Evolutionary conservation across 2,329 filamentous ascomycete genomes (phyloP), one percentile per base, ranked within the genome.

Genomic region (Nothophoma quercina): DNA sequence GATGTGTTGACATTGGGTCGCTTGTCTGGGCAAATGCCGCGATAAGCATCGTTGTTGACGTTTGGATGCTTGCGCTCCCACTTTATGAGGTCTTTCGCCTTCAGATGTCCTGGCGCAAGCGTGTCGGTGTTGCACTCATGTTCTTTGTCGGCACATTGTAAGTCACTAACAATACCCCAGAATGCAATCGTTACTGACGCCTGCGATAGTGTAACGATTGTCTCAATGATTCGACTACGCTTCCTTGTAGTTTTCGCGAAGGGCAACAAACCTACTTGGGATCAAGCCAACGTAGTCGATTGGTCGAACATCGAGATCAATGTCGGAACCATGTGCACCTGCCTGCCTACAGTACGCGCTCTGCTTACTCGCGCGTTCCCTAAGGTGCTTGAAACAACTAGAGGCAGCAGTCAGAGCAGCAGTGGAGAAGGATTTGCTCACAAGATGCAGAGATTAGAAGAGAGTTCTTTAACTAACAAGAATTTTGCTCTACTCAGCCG

Each of bases 341-440:
- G 76, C 59, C 71, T 78, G 64, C 75, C 76, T 0, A 62, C 66
- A 19, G 49, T 76, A 13, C 69, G 72, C n/a, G 61, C n/a, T 13
- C n/a, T 34, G 5, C 40, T 43, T 16, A 32, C 30, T 21, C 6
- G 23, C 2, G 18, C 36, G 8, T n/a, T 36, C 3, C 42, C 42
- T 9, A 26, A 18, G 23, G 16, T 34, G 3, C 36, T 35, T 4
- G 32, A n/a, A n/a, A n/a, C n/a, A n/a, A n/a, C n/a, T n/a, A n/a
- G n/a, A n/a, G n/a, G n/a, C n/a, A n/a, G n/a, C n/a, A n/a, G n/a
- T n/a, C n/a, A n/a, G n/a, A n/a, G n/a, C n/a, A n/a, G n/a, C n/a
- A n/a, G n/a, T n/a, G n/a, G n/a, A n/a, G n/a, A n/a, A n/a, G n/a
- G n/a, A n/a, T n/a, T n/a, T n/a, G n/a, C n/a, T n/a, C n/a, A n/a